Evolutionary conservation across 2,329 filamentous ascomycete species (phyloP).

Genomic region (Microcyclospora pomicola): DNA sequence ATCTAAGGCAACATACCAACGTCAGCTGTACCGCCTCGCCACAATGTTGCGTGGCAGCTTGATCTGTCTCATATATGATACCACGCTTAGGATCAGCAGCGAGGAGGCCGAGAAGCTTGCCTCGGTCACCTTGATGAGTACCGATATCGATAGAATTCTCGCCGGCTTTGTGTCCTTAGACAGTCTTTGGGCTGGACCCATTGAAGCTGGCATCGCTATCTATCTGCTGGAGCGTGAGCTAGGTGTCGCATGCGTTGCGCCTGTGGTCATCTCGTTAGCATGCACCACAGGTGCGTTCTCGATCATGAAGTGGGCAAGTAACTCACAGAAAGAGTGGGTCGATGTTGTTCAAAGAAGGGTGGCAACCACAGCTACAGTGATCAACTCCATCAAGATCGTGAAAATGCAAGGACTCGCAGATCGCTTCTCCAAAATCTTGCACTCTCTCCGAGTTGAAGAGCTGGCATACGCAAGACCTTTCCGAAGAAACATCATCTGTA

Average conservation of each 20-base stretch:
- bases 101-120: background rate
- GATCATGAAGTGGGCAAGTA: background rate
- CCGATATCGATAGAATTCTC: background rate
- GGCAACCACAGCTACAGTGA: background rate
- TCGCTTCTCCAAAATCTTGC: background rate
- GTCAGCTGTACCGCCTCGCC: background rate
- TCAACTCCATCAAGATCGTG: background rate
- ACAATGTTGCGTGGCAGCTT: background rate
- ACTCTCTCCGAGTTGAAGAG: background rate
- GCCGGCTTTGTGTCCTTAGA: background rate
- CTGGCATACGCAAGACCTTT: background rate
- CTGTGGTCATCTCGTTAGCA: background rate
- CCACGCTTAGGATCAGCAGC: background rate
- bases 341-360: background rate
- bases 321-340: background rate
- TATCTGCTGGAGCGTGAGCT: background rate
- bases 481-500: background rate
- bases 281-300: background rate
- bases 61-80: background rate
- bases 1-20: background rate
- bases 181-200: background rate
- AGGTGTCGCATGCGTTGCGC: background rate
- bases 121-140: background rate
- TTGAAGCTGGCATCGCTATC: background rate
- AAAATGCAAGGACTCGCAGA: background rate